Evolutionary conservation across 1,284 basidiomycete genomes (phyloP).

Genomic region (Ceratobasidium sp.): DNA sequence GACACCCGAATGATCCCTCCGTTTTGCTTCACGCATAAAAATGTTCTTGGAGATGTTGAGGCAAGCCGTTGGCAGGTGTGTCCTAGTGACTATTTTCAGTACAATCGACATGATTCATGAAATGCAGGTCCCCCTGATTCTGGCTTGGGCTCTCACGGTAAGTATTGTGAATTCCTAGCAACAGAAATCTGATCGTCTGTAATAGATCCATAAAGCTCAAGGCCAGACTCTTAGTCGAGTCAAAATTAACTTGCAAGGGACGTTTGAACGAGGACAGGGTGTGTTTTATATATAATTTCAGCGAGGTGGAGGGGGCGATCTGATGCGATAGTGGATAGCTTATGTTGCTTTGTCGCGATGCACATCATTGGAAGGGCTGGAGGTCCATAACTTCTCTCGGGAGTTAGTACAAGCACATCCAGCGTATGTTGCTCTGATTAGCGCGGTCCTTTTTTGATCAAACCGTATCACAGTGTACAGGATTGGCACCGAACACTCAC

Average conservation of each 20-base stretch:
- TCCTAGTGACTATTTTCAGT: neutral
- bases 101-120: neutral
- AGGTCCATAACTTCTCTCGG: slow-evolving; percentile 47
- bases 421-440: no score
- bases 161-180: no score
- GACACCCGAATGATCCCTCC: slow-evolving; percentile 27
- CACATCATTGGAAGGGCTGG: slow-evolving; percentile 45
- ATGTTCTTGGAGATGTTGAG: slow-evolving; percentile 44
- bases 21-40: slow-evolving; percentile 44
- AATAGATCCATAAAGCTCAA: slow-evolving; percentile 79
- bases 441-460: no score
- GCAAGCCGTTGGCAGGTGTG: slow-evolving; percentile 45
- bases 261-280: slow-evolving; percentile 75
- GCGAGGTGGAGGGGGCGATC: neutral
- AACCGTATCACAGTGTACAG: neutral
- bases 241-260: slow-evolving; percentile 67
- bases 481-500: neutral
- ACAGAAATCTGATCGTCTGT: no score
- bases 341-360: slow-evolving; percentile 50
- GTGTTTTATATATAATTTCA: neutral
- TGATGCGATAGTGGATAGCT: slow-evolving; percentile 40
- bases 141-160: slow-evolving; percentile 77
- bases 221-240: slow-evolving; percentile 85
- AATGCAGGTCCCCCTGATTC: slow-evolving; percentile 73
- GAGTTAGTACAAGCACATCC: neutral